Evolutionary conservation across 306 rosid species (phyloP).

Genomic region (Malus fusca): DNA sequence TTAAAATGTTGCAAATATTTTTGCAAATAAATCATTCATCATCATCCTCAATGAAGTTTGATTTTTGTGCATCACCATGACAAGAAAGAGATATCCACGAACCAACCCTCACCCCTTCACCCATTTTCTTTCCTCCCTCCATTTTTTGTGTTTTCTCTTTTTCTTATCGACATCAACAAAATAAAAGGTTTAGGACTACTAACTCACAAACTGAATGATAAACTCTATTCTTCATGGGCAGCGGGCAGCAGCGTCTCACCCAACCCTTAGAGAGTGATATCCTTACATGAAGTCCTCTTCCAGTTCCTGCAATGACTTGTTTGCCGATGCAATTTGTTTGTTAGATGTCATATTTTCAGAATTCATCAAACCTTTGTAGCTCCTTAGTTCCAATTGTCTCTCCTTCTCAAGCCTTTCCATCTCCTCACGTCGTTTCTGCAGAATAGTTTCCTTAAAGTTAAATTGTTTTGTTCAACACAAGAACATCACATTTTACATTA

Average conservation of each 20-base stretch:
- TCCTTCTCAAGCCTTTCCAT: conserved; percentile 87
- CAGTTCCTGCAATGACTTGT: conserved; percentile 86
- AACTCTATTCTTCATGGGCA: not conserved
- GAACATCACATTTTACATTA: not conserved
- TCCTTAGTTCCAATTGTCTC: conserved; percentile 75
- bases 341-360: conserved; percentile 90
- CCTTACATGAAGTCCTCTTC: conserved; percentile 94
- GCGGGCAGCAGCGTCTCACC: not conserved
- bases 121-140: not conserved
- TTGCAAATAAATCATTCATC: conserved; percentile 18
- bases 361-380: conserved; percentile 96
- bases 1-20: not conserved
- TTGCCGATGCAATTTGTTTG: conserved; percentile 67
- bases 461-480: not conserved
- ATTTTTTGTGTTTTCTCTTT: not conserved
- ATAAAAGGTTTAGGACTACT: not conserved
- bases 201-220: conserved; percentile 20
- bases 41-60: conserved; percentile 11
- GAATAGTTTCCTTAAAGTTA: not conserved
- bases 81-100: conserved; percentile 1
- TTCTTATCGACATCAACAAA: conserved; percentile 2
- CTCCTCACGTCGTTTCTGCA: conserved; percentile 87
- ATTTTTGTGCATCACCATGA: not conserved
- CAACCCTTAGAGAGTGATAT: not conserved
- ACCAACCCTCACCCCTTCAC: not conserved